Evolutionary conservation across 2,329 filamentous ascomycete genomes (phyloP).

Genomic region (Xylaria sp.): DNA sequence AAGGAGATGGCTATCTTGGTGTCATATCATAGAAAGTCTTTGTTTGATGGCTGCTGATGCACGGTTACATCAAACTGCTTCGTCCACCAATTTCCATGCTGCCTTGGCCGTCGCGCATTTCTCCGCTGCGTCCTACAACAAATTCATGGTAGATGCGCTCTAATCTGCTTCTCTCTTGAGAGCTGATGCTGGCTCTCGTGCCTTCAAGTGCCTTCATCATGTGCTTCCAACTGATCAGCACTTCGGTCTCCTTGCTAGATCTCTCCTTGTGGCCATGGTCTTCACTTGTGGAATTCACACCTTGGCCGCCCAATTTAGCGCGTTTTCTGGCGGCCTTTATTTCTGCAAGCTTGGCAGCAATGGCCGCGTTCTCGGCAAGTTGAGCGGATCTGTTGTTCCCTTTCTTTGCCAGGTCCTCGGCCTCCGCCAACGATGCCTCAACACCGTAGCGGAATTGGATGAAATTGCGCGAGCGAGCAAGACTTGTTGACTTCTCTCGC

Average conservation of each 20-base stretch:
- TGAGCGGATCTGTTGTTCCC: conserved; percentile 63
- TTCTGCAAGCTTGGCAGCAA: conserved; percentile 82
- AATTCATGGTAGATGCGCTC: conserved; percentile 91
- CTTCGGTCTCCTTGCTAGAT: conserved; percentile 67
- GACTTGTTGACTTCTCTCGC: conserved; percentile 47
- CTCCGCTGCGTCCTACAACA: conserved; percentile 89
- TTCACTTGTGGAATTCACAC: conserved; percentile 42
- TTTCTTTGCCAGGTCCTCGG: conserved; percentile 53
- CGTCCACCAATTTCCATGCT: conserved; percentile 92
- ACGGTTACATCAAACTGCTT: conserved; percentile 87
- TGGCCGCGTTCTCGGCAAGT: conserved; percentile 80
- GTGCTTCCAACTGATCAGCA: conserved; percentile 86
- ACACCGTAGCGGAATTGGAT: conserved; percentile 86
- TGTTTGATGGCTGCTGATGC: not conserved
- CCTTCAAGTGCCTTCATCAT: conserved; percentile 79
- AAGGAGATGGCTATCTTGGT: not conserved
- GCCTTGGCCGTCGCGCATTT: conserved; percentile 93
- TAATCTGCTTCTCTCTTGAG: conserved; percentile 78
- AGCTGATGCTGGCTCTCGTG: conserved; percentile 85
- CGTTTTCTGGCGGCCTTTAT: conserved; percentile 78
- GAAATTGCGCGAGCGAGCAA: conserved; percentile 64
- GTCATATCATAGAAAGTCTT: not conserved
- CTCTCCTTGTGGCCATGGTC: conserved; percentile 51
- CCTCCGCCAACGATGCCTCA: conserved; percentile 60
- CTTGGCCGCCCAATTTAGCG: conserved; percentile 62